Base-by-base conservation (phyloP, 2,329 filamentous ascomycete genomes). In the Lachnellula cervina region DNA sequence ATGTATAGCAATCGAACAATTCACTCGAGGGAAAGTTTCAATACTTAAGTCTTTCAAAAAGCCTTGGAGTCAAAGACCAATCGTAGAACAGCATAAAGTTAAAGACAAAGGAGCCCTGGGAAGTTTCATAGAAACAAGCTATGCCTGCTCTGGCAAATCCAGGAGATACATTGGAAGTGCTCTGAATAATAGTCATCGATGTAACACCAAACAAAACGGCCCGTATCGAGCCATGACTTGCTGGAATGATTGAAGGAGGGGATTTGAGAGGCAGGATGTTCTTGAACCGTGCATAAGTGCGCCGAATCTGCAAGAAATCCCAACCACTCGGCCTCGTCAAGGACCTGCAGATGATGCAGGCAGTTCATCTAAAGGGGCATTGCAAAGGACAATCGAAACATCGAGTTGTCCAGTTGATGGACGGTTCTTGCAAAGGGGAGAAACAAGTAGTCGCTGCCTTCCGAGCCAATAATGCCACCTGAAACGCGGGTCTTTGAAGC, bases 401-500 rank as follows among this genome's bases (percentile, higher is more conserved):
- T 16, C 7, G 7, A 23, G 14, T 47, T 50, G 17, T 28, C 38
- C 46, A 49, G 28, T 23, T 49, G 46, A 49, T 50, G 9, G 17
- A 28, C 17, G 19, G 23, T 40, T 40, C 11, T 17, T 50, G 48
- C 37, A 38, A 49, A 43, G 23, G 21, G 35, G 35, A 25, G 34
- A 14, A 11, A 37, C 42, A 53, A 35, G 17, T 28, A 28, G 38
- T 40, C 51, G 44, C 16, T 16, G 35, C 14, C 19, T 53, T 32
- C 7, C 7, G 19, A 28, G 51, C 51, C 51, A 48, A 53, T 53
- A 32, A 40, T 25, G 38, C 13, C 8, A 48, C 44, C n/a, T 53
- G 51, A 53, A 53, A 53, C 51, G 38, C 43, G 21, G n/a, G 16
- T n/a, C 11, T 46, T 43, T 46, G 51, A 52, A 52, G 51, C 51